A percentile compares a stretch with the other conserved stretches of the same genome.
Conservation (phyloP, 306 rosid genomes). For the Pueraria montana region DNA sequence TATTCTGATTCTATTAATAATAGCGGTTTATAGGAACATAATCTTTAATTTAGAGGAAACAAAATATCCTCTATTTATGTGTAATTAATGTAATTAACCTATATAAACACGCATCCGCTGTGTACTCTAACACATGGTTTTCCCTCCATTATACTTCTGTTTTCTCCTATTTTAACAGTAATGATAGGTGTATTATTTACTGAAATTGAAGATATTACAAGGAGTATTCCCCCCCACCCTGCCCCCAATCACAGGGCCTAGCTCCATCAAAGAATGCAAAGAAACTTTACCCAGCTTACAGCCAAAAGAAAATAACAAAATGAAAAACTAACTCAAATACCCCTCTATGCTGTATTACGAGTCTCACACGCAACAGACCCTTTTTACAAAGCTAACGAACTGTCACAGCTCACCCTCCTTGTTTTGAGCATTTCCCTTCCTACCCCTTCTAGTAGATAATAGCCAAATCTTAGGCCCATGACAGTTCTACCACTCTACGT, state of each 20-base stretch:
- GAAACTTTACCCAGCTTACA: neutral
- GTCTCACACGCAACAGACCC: neutral
- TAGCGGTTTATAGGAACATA: too few species aligned
- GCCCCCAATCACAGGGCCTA: neutral
- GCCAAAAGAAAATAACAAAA: neutral
- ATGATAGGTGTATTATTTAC: neutral
- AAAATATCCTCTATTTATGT: too few species aligned
- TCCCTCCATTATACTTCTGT: too few species aligned
- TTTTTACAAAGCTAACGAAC: neutral
- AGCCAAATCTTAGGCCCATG: neutral
- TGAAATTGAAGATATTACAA: neutral
- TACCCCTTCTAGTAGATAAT: neutral
- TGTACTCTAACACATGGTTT: too few species aligned
- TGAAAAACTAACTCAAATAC: neutral
- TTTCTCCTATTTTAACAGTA: too few species aligned
- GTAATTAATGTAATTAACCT: too few species aligned
- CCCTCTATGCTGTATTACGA: neutral
- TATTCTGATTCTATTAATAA: too few species aligned
- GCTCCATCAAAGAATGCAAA: constrained; percentile 13
- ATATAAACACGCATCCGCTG: too few species aligned
- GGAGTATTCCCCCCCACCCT: neutral
- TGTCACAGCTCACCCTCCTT: neutral
- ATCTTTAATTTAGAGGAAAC: too few species aligned
- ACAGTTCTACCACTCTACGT: neutral
- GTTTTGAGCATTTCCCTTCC: constrained; percentile 9